Conservation (phyloP, 2,329 filamentous ascomycete genomes). For the Diplodia corticola region DNA sequence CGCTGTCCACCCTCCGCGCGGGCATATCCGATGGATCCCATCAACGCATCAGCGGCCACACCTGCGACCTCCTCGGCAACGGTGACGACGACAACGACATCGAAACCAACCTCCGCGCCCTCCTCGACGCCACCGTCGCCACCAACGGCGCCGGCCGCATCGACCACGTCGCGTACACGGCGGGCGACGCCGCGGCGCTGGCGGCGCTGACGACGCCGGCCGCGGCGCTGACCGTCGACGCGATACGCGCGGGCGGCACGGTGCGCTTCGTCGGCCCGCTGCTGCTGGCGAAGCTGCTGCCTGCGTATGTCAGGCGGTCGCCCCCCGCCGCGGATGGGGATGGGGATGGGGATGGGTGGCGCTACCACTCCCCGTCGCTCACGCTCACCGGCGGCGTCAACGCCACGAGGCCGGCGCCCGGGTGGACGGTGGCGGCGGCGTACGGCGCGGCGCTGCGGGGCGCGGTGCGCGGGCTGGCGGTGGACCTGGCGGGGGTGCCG, state of each 20-base stretch:
- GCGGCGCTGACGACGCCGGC: conserved; percentile 34
- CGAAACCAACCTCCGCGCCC: conserved; percentile 31
- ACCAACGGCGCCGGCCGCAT: conserved; percentile 32
- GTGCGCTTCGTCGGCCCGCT: conserved; percentile 40
- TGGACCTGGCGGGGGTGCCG: conserved; percentile 63
- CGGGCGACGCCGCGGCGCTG: conserved; percentile 30
- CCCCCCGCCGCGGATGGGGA: no score
- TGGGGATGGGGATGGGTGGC: no score
- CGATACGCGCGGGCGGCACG: conserved; percentile 28
- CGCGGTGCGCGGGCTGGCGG: conserved; percentile 57
- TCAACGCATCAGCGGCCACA: conserved; percentile 30
- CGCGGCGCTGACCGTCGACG: conserved; percentile 30
- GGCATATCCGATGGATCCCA: conserved; percentile 42
- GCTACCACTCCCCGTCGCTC: conserved; percentile 41
- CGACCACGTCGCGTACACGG: conserved; percentile 36
- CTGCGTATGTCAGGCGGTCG: no score
- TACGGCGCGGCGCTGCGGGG: conserved; percentile 34
- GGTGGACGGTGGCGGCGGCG: conserved; percentile 36
- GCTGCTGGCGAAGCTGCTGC: conserved; percentile 45
- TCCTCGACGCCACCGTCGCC: conserved; percentile 33
- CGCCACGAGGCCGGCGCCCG: conserved; percentile 36
- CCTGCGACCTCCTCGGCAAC: conserved; percentile 31
- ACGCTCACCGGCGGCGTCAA: conserved; percentile 45
- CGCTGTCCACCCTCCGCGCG: conserved; percentile 48
- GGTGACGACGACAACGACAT: conserved; percentile 29